Conservation (phyloP, 1,284 basidiomycete genomes). For the Xerocomus nothofagi region DNA sequence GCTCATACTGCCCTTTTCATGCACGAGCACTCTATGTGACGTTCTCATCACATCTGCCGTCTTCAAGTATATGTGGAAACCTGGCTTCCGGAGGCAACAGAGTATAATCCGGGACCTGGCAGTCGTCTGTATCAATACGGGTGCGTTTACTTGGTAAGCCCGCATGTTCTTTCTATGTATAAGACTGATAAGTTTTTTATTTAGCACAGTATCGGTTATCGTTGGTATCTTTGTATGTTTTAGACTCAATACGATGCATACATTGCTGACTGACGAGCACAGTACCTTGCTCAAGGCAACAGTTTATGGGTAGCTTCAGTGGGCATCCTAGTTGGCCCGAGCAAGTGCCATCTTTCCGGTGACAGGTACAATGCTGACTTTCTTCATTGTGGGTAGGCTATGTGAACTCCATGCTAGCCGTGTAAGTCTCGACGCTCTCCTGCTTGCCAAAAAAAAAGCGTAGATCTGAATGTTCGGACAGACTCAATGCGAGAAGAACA, state of each 20-base stretch:
- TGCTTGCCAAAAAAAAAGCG: too few relatives aligned
- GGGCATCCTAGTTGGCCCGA: background rate
- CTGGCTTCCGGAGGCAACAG: conserved; percentile 12
- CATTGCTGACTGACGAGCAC: background rate
- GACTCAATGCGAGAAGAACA: too few relatives aligned
- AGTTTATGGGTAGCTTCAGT: background rate
- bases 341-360: background rate
- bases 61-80: conserved; percentile 19
- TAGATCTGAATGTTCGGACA: too few relatives aligned
- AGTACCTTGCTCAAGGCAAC: conserved; percentile 11
- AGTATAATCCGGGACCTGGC: conserved; percentile 16
- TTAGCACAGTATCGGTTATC: background rate
- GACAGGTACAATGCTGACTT: background rate
- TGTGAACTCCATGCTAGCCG: too few relatives aligned
- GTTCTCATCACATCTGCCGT: conserved; percentile 8
- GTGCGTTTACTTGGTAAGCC: conserved; percentile 16
- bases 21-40: background rate
- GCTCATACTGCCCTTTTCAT: conserved; percentile 5
- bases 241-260: background rate
- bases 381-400: too few relatives aligned
- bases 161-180: background rate
- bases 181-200: background rate
- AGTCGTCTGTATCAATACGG: conserved; percentile 14
- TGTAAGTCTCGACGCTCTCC: too few relatives aligned
- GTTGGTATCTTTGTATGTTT: conserved; percentile 13